Conservation (phyloP, 495 filamentous ascomycete species). For the Xylaria nigripes region DNA sequence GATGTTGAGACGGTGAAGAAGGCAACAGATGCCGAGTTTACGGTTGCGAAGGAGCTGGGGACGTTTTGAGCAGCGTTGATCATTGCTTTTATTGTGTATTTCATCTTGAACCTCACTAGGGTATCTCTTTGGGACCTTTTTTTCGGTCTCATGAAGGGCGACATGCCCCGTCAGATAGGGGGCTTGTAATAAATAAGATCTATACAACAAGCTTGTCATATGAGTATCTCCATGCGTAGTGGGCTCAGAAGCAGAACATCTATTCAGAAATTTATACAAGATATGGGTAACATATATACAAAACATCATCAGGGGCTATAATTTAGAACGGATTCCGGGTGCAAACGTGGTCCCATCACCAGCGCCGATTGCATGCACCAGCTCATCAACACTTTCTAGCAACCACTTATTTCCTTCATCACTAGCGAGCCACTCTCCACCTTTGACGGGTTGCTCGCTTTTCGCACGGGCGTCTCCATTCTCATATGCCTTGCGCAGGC, state of each 20-base stretch:
- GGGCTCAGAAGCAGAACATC: too few species aligned
- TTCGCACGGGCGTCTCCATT: constrained; percentile 49
- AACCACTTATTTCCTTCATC: constrained; percentile 71
- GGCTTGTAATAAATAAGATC: too few species aligned
- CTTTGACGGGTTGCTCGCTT: constrained; percentile 43
- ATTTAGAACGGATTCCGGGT: constrained; percentile 40
- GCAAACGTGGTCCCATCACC: constrained; percentile 55
- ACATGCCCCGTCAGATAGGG: too few species aligned
- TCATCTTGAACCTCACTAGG: background rate
- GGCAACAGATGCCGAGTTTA: constrained; percentile 49
- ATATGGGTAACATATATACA: too few species aligned
- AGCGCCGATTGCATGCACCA: constrained; percentile 55
- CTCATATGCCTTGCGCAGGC: constrained; percentile 59
- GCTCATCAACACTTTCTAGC: constrained; percentile 57
- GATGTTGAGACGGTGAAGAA: constrained; percentile 44
- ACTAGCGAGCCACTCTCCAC: constrained; percentile 54
- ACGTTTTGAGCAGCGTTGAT: constrained; percentile 26
- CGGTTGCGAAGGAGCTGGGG: constrained; percentile 39
- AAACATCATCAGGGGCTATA: constrained; percentile 23
- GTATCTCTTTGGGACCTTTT: background rate
- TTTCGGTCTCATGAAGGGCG: too few species aligned
- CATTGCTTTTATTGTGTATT: background rate
- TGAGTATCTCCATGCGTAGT: too few species aligned
- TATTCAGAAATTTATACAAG: too few species aligned
- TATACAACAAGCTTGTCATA: too few species aligned